phyloP scores from a whole-genome alignment of 371 early-diverging fungal species.

The Mortierella sp. region DNA sequence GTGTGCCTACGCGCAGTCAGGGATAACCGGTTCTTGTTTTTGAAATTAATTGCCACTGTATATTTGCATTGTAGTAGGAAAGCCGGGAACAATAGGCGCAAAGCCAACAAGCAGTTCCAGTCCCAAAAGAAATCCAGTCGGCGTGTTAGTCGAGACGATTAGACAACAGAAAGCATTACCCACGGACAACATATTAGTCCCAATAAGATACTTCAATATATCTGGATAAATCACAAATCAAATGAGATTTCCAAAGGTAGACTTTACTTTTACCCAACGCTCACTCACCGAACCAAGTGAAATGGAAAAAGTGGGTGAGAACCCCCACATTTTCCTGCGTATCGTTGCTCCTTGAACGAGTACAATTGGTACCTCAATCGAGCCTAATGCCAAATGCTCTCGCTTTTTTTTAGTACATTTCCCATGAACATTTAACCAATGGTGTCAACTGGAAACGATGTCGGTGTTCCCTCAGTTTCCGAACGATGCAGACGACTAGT shows the following conservation, averaged over 20 bases:
- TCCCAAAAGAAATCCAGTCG: conserved; percentile 67
- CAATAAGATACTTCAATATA: not conserved
- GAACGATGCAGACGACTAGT: not conserved
- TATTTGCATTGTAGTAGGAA: conserved; percentile 50
- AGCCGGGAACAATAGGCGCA: conserved; percentile 63
- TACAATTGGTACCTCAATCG: not conserved
- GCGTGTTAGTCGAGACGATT: conserved; percentile 59
- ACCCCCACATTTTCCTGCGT: not conserved
- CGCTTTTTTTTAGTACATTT: not conserved
- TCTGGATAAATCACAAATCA: not conserved
- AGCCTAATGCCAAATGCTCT: not conserved
- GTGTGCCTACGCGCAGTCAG: too few relatives aligned
- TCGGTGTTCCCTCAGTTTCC: not conserved
- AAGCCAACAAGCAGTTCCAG: conserved; percentile 64
- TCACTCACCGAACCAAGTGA: not conserved
- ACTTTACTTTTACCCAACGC: too few relatives aligned
- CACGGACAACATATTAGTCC: not conserved
- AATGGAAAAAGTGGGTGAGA: not conserved
- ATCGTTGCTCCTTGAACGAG: not conserved
- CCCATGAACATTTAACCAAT: not conserved
- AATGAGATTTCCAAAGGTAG: too few relatives aligned
- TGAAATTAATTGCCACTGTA: not conserved
- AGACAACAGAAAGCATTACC: conserved; percentile 2
- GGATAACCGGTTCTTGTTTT: too few relatives aligned
- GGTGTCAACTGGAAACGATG: not conserved